These are phyloP conservation scores for Karstenula rhodostoma DNA, from an alignment of 2,329 filamentous ascomycete species.

Conservation along the genomic window DNA sequence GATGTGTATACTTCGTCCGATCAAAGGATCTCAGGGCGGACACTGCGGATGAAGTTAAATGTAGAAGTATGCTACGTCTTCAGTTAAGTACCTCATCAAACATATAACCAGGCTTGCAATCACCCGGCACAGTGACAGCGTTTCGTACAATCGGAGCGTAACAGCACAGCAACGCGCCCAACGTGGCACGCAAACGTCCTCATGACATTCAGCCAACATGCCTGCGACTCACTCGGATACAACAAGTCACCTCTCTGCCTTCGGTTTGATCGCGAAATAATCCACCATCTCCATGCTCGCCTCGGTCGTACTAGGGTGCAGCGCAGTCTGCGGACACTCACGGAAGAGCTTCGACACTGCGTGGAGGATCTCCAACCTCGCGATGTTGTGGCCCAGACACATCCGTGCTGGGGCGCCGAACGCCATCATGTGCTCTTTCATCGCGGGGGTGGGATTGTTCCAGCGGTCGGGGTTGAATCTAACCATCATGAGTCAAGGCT, in stretches of 20 bases:
- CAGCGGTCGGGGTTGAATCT: conserved; percentile 23
- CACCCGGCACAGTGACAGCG: neutral
- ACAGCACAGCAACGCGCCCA: neutral
- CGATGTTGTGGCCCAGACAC: neutral
- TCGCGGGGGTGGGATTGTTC: conserved; percentile 13
- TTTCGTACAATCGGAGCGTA: neutral
- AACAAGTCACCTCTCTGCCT: neutral
- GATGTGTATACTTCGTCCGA: neutral
- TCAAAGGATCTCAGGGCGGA: too few species aligned
- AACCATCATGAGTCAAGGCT: too few species aligned
- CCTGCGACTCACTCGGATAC: neutral
- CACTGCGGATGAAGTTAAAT: neutral
- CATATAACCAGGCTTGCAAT: too few species aligned
- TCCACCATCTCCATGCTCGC: neutral
- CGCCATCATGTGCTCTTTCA: conserved; percentile 21
- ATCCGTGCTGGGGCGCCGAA: conserved; percentile 18
- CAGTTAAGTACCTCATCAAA: too few species aligned
- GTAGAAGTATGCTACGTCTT: too few species aligned
- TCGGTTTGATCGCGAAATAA: neutral
- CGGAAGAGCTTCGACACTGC: conserved; percentile 3
- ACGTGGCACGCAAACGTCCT: neutral
- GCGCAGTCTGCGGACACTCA: neutral
- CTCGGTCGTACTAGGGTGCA: neutral
- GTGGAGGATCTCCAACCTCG: neutral
- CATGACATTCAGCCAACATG: neutral